A percentile compares a stretch with the other conserved stretches of the same genome.
Conservation (phyloP, 805 yeast genomes). For the Suhomyces canberraensis region DNA sequence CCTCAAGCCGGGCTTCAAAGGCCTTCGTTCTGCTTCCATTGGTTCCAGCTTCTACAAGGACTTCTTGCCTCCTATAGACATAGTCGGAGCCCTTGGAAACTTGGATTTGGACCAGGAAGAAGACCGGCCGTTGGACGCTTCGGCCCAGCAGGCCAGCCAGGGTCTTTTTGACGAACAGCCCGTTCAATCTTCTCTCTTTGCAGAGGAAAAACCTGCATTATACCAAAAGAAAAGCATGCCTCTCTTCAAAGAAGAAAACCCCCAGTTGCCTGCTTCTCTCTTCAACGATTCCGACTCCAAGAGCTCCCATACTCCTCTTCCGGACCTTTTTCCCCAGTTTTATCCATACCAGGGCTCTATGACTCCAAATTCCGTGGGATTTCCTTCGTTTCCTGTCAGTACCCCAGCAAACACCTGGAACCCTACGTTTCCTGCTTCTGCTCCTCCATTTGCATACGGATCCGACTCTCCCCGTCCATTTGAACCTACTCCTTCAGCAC, state of each 20-base stretch:
- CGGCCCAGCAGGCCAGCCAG: too few species aligned
- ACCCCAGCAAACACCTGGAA: constrained; percentile 40
- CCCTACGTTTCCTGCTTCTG: constrained; percentile 31
- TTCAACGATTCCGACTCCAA: too few species aligned
- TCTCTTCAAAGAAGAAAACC: too few species aligned
- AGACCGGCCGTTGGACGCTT: too few species aligned
- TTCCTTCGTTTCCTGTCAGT: constrained; percentile 17
- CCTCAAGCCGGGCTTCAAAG: constrained; percentile 4
- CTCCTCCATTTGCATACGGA: constrained; percentile 32
- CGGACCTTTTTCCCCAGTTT: constrained; percentile 17
- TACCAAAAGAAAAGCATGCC: too few species aligned
- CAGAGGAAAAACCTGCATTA: too few species aligned
- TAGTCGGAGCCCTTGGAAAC: constrained; percentile 47
- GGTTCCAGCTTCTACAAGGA: constrained; percentile 25
- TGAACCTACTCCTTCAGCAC: constrained; percentile 15
- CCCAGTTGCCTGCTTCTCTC: too few species aligned
- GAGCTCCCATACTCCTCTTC: too few species aligned
- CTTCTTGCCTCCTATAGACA: constrained; percentile 30
- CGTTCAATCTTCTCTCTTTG: too few species aligned
- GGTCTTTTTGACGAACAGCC: too few species aligned
- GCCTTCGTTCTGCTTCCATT: constrained; percentile 19
- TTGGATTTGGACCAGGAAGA: constrained; percentile 32
- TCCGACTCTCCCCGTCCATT: constrained; percentile 12
- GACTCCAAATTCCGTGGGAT: constrained; percentile 26
- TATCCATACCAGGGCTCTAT: constrained; percentile 23